Base-by-base conservation (phyloP, 495 filamentous ascomycete species). In the Trichoderma gamsii region DNA sequence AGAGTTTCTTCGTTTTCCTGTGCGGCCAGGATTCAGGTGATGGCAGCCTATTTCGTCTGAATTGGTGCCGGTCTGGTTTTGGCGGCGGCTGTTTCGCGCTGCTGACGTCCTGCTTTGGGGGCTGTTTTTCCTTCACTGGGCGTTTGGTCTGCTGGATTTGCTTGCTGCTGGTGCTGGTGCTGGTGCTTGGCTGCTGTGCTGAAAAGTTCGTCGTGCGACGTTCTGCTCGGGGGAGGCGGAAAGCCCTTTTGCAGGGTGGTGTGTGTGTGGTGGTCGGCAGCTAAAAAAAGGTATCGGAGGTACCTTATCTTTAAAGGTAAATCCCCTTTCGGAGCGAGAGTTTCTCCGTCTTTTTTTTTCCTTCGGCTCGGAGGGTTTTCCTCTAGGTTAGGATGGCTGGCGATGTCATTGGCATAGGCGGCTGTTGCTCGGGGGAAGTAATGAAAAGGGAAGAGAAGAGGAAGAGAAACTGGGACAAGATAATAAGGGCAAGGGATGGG, bases 161-260 rank as follows among this genome's bases (percentile, higher is more conserved):
- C 23, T 15, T 18, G 52, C 23, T 66, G 67, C 68, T 68, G 67
- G 46, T 66, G 46, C 44, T 68, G 44, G 35, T 52, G 16, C n/a
- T 51, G 6, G 46, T n/a, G 63, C 51, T 65, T 25, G 71, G 69
- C 44, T 69, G 76, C 73, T 77, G 78, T 77, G 77, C 74, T 79
- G 76, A 79, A 79, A 77, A 73, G 73, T 79, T 73, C 77, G 72
- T 79, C 71, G 76, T 75, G 76, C 75, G 76, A 52, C 49, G 49
- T 74, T 69, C 74, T 65, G 38, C 43, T 64, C 29, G 64, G 43
- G 41, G 70, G 67, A 69, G 66, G 70, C 67, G 69, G 72, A 67
- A 73, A 73, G 70, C 44, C 15, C 44, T 52, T 76, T 70, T 65
- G 66, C 67, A 67, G 41, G 21, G 64, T 56, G 66, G 72, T 68